Base-by-base conservation (phyloP, 495 filamentous ascomycete species). In the Apiosordaria backusii region DNA sequence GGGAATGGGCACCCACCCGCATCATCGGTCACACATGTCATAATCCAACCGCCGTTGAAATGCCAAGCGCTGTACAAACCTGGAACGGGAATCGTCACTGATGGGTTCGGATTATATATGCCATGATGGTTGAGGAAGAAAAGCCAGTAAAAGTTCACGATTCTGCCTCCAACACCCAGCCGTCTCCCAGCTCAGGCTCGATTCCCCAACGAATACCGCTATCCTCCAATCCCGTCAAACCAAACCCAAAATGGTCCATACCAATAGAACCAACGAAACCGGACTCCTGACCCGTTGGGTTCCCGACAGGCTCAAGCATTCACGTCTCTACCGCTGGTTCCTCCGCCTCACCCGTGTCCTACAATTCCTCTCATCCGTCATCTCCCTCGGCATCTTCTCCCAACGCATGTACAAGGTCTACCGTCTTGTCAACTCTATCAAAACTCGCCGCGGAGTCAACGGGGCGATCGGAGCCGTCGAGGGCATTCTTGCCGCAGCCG, bases 321-420 rank as follows among this genome's bases (percentile, higher is more conserved):
- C 61, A 4, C 57, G 62, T 24, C 27, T 68, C 60, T 77, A 77
- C 69, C 65, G 69, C 9, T 62, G 58, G 62, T 26, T 70, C 19
- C 68, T 70, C 18, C 70, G 68, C 45, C 64, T 77, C 22, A 68
- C 65, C 10, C 76, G 78, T 55, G 64, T 74, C 50, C 62, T 78
- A 52, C 76, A 80, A 64, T 72, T 80, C 69, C 63, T 75, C 59
- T 78, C 74, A 57, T 62, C 76, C 26, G 53, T 66, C 66, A 65
- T 72, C 70, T 79, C 78, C 40, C 72, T 80, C 57, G 72, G 70
- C 45, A 67, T 80, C 65, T 80, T 79, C 71, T 72, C 74, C 55
- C 58, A 50, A 4, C 74, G 77, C 40, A 2, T 78, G 21, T 67
- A 68, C 66, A 78, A 77, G 59, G 71, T 78, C 65, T 67, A 65